phyloP scores from a whole-genome alignment of 108 stramenopile species.

The Cyclotella choctawhatcheeana region DNA sequence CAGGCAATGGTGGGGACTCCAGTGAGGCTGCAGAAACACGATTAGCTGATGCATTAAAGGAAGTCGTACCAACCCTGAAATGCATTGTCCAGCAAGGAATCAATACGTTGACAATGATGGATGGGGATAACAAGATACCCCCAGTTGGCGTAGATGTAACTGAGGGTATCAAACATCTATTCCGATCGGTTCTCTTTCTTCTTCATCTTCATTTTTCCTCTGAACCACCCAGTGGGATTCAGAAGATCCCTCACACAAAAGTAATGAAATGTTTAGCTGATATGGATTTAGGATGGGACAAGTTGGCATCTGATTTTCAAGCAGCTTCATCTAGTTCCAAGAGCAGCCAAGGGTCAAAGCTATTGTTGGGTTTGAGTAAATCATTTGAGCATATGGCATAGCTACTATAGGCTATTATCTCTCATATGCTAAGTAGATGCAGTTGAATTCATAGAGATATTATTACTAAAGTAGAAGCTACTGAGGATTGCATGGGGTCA shows the following conservation, averaged over 20 bases:
- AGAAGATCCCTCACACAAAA: constrained; percentile 11
- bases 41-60: constrained; percentile 36
- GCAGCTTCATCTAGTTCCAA: constrained; percentile 11
- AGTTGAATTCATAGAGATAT: too few relatives aligned
- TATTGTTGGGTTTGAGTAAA: constrained; percentile 21
- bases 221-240: neutral
- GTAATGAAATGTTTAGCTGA: constrained; percentile 33
- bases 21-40: constrained; percentile 31
- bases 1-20: constrained; percentile 41
- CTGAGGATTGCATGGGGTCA: too few relatives aligned
- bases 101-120: constrained; percentile 33
- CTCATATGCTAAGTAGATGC: too few relatives aligned
- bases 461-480: too few relatives aligned
- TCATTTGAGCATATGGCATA: constrained; percentile 41
- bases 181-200: constrained; percentile 34
- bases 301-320: constrained; percentile 33
- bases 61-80: constrained; percentile 36
- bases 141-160: constrained; percentile 23
- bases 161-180: constrained; percentile 44
- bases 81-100: constrained; percentile 59
- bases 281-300: constrained; percentile 42
- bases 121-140: constrained; percentile 29
- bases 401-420: too few relatives aligned
- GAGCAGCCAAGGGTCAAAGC: constrained; percentile 31
- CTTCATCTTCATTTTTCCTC: constrained; percentile 18